Evolutionary conservation across 306 rosid genomes (phyloP).

Genomic region (Vigna hirtella): DNA sequence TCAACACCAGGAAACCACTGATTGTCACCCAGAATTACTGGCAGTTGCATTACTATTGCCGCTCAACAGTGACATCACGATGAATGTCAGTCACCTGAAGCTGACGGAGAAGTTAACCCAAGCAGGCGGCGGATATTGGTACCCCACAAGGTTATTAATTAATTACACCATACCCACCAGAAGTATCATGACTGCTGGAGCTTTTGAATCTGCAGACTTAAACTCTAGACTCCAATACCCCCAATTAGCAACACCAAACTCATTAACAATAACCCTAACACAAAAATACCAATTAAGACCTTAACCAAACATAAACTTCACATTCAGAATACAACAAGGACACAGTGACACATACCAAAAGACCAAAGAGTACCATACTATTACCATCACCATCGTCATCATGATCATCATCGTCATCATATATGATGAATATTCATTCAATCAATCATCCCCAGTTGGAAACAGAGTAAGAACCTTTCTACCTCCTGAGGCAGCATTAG

Average conservation of each 20-base stretch:
- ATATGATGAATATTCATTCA: slow-evolving; percentile 45
- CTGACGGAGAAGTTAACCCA: slow-evolving; percentile 45
- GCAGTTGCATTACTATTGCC: slow-evolving; percentile 26
- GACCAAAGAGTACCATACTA: slow-evolving; percentile 6
- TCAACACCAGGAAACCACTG: slow-evolving; percentile 34
- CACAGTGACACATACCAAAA: slow-evolving; percentile 8
- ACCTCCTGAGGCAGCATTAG: slow-evolving; percentile 83
- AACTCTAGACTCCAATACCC: slow-evolving; percentile 46
- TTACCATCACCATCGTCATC: neutral
- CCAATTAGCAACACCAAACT: slow-evolving; percentile 47
- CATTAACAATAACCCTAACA: slow-evolving; percentile 38
- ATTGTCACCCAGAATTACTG: slow-evolving; percentile 36
- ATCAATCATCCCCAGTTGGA: slow-evolving; percentile 87
- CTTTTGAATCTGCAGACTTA: slow-evolving; percentile 53
- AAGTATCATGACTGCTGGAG: slow-evolving; percentile 19
- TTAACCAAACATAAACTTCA: slow-evolving; percentile 44
- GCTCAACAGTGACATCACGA: slow-evolving; percentile 59
- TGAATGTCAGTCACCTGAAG: slow-evolving; percentile 57
- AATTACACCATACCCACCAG: slow-evolving; percentile 24
- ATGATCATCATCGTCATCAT: neutral
- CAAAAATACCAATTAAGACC: slow-evolving; percentile 50
- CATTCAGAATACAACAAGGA: slow-evolving; percentile 41
- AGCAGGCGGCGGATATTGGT: neutral
- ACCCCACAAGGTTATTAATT: slow-evolving; percentile 50
- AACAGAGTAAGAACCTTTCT: slow-evolving; percentile 90